Evolutionary conservation across 2,329 filamentous ascomycete species (phyloP).

Genomic region (Monosporascus sp.): DNA sequence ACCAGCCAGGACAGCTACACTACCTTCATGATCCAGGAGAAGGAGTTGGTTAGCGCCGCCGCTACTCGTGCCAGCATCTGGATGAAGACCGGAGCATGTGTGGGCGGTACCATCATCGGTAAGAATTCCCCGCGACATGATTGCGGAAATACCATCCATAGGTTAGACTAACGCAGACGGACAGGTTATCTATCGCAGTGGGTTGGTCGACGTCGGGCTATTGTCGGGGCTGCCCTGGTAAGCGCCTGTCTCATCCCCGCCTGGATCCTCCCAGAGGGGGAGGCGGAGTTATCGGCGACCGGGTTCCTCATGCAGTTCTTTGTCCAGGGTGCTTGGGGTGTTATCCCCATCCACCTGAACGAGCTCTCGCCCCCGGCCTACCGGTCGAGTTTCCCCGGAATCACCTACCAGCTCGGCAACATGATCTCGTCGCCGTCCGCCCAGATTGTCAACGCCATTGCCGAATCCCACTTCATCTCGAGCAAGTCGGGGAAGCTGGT

Average conservation of each 20-base stretch:
- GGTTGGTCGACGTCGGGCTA: slow-evolving; percentile 66
- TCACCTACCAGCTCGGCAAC: slow-evolving; percentile 71
- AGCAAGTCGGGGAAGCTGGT: slow-evolving; percentile 50
- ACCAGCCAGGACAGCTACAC: slow-evolving; percentile 79
- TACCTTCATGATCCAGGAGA: slow-evolving; percentile 71
- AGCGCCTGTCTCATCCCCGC: slow-evolving; percentile 62
- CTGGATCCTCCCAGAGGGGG: slow-evolving; percentile 62
- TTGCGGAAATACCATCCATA: not conserved
- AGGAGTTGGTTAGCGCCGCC: slow-evolving; percentile 58
- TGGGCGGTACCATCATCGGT: slow-evolving; percentile 65
- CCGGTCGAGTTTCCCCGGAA: slow-evolving; percentile 65
- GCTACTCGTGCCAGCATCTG: slow-evolving; percentile 73
- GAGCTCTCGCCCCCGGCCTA: slow-evolving; percentile 67
- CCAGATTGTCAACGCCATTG: slow-evolving; percentile 72
- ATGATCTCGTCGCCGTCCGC: slow-evolving; percentile 68
- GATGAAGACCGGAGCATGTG: slow-evolving; percentile 73
- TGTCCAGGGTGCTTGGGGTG: slow-evolving; percentile 61
- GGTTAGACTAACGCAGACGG: no score
- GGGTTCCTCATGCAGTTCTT: slow-evolving; percentile 70
- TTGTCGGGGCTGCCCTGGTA: slow-evolving; percentile 55
- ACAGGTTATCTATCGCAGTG: slow-evolving; percentile 66
- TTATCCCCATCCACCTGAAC: slow-evolving; percentile 69
- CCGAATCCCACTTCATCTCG: slow-evolving; percentile 57
- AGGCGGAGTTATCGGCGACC: slow-evolving; percentile 54
- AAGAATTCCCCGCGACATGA: not conserved